A percentile compares a stretch with the other conserved stretches of the same genome.
Evolutionary conservation across 1,284 basidiomycete genomes (phyloP).

Genomic region (Cutaneotrichosporon dermatis): DNA sequence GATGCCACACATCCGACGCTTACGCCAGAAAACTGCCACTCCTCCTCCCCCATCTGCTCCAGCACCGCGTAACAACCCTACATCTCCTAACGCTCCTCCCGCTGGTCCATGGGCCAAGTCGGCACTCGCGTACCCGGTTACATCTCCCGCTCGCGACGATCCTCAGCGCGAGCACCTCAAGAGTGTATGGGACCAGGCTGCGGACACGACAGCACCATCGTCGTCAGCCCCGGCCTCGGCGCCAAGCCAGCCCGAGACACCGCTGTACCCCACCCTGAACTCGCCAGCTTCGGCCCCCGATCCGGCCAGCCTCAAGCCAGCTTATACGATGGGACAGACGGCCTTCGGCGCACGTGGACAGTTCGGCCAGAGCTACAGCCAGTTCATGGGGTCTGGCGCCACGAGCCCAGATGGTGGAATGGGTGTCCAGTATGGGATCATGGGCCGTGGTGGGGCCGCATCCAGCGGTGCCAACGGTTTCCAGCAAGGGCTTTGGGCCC

Average conservation of each 20-base stretch:
- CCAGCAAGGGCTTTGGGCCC: slow-evolving; percentile 39
- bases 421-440: slow-evolving; percentile 21
- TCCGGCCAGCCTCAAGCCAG: slow-evolving; percentile 18
- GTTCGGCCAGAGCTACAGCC: slow-evolving; percentile 18
- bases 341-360: neutral
- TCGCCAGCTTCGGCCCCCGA: slow-evolving; percentile 24
- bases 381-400: slow-evolving; percentile 15
- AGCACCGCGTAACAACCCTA: slow-evolving; percentile 15
- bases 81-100: slow-evolving; percentile 17
- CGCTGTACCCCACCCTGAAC: slow-evolving; percentile 42
- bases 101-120: slow-evolving; percentile 31
- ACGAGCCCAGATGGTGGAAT: slow-evolving; percentile 19
- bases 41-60: slow-evolving; percentile 20
- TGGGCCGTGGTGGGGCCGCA: slow-evolving; percentile 13
- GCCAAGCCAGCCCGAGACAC: slow-evolving; percentile 24
- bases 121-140: slow-evolving; percentile 23
- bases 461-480: slow-evolving; percentile 12
- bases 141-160: slow-evolving; percentile 24
- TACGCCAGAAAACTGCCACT: slow-evolving; percentile 29
- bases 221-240: slow-evolving; percentile 7
- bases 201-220: slow-evolving; percentile 6
- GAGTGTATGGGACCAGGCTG: slow-evolving; percentile 35
- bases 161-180: slow-evolving; percentile 39
- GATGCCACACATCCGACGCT: neutral
- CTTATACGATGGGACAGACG: slow-evolving; percentile 17